Evolutionary conservation across 2,329 filamentous ascomycete genomes (phyloP), one percentile per base, ranked within the genome.

Genomic region (Verticillium albo-atrum): DNA sequence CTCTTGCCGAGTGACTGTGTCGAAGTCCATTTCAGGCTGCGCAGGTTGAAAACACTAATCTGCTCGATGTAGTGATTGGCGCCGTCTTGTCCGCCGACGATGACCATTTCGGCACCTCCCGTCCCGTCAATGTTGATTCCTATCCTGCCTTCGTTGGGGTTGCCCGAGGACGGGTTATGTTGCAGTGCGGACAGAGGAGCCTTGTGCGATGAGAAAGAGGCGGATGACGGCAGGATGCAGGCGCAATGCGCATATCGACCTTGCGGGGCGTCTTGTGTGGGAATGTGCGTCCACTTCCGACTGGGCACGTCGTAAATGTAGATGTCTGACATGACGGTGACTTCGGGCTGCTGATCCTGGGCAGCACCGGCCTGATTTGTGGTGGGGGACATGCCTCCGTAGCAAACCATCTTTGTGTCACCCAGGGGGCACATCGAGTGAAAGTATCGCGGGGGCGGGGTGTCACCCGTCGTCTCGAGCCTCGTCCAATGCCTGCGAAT

Each of bases 41-140:
- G 86, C 27, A 99, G 80, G 69, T 99, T 99, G 80, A 99, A 99
- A 3, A 99, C 92, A 71, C 92, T 98, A 64, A 99, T 96, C 74
- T 99, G 92, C 74, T 99, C 94, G 66, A 99, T 99, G 71, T 99
- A 99, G 72, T 97, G 93, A 72, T 99, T 99, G n/a, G 89, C 89
- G 58, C 91, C 95, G 70, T 99, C 95, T 74, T 99, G 95, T 0
- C 95, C 95, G 61, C 95, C 95, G 7, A 98, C 93, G 15, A 99
- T 89, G 6, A 99, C 85, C 94, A 99, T 97, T 73, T 99, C 94
- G 2, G 95, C 92, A 32, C 95, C 95, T 17, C 95, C 95, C 23
- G 87, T 86, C 1, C 95, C 94, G 72, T 99, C 93, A 61, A 98
- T 87, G 63, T 90, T 89, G 60, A 97, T 89, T 3, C 94, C 94